Evolutionary conservation across 2,329 filamentous ascomycete species (phyloP).

Genomic region (Exophiala bonariae): DNA sequence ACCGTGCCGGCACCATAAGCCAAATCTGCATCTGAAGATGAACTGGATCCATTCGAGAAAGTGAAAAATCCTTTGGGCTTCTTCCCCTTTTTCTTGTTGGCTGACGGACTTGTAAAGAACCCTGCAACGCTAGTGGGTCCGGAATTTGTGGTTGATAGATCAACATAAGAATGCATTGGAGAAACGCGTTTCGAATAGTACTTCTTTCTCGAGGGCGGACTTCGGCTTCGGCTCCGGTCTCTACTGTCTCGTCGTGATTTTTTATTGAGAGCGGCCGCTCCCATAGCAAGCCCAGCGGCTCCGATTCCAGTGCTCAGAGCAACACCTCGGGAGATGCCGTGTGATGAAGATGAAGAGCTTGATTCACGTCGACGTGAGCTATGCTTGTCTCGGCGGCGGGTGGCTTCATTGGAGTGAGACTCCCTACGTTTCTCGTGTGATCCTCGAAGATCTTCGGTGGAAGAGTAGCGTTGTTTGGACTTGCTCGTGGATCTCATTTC

Average conservation of each 20-base stretch:
- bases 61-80: slow-evolving; percentile 52
- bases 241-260: slow-evolving; percentile 30
- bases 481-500: slow-evolving; percentile 34
- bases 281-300: slow-evolving; percentile 38
- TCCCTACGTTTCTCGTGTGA: slow-evolving; percentile 31
- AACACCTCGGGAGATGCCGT: slow-evolving; percentile 28
- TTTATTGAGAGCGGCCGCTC: slow-evolving; percentile 28
- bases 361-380: slow-evolving; percentile 14
- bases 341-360: slow-evolving; percentile 20
- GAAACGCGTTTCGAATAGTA: slow-evolving; percentile 42
- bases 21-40: slow-evolving; percentile 67
- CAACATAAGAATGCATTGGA: slow-evolving; percentile 62
- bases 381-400: neutral
- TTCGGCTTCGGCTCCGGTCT: slow-evolving; percentile 36
- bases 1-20: slow-evolving; percentile 64
- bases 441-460: slow-evolving; percentile 38
- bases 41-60: slow-evolving; percentile 65
- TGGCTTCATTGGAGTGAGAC: slow-evolving; percentile 9
- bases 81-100: slow-evolving; percentile 47
- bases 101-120: slow-evolving; percentile 64
- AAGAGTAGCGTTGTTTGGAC: slow-evolving; percentile 44
- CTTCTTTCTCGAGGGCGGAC: slow-evolving; percentile 33
- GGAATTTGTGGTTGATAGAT: slow-evolving; percentile 61
- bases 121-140: slow-evolving; percentile 57
- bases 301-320: slow-evolving; percentile 31